phyloP scores from a whole-genome alignment of 441 rosid species.

The Euphorbia schlechtendalii region DNA sequence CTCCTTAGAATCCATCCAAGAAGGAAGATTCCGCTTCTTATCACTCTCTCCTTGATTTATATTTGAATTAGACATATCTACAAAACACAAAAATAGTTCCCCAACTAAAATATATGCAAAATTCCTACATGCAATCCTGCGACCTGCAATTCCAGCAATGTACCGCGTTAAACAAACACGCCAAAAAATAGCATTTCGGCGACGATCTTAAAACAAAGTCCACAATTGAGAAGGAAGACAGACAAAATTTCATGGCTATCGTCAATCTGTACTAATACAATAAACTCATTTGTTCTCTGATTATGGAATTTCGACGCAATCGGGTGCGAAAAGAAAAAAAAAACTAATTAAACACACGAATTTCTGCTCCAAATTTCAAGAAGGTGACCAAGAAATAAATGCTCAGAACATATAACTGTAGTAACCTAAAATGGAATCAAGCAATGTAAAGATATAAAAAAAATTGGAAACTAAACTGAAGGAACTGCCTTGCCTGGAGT shows the following conservation, averaged over 20 bases:
- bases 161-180: not conserved
- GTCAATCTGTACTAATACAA: not conserved
- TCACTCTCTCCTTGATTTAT: slow-evolving; percentile 23
- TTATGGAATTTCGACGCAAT: not conserved
- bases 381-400: not conserved
- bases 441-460: not conserved
- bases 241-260: not conserved
- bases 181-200: not conserved
- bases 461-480: not conserved
- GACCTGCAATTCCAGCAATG: not conserved
- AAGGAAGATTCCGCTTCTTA: slow-evolving; percentile 66
- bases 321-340: not conserved
- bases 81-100: not conserved
- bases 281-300: not conserved
- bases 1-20: slow-evolving; percentile 67
- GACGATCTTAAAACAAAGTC: not conserved
- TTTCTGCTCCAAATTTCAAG: not conserved
- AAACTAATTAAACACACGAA: not conserved
- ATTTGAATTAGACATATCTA: slow-evolving; percentile 35
- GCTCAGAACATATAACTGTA: not conserved
- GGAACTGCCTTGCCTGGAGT: not conserved
- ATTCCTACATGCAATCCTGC: not conserved
- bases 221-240: not conserved
- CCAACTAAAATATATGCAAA: not conserved
- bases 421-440: not conserved